These are phyloP conservation scores for Gomphus bonarii DNA, from an alignment of 1,284 basidiomycete species.

Conservation along the genomic window DNA sequence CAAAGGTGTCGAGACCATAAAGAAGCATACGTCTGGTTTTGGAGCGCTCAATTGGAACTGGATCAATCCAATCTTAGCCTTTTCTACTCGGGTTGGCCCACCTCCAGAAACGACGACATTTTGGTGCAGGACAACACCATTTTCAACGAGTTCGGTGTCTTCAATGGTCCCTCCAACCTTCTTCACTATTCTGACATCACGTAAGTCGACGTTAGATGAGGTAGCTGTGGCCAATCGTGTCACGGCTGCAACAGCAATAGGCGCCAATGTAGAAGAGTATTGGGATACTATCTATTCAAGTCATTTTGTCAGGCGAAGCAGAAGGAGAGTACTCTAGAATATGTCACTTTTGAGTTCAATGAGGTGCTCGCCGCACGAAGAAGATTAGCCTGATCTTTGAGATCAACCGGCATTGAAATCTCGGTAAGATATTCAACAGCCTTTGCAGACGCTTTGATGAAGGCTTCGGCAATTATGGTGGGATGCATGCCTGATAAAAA, in stretches of 20 bases:
- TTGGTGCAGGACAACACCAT: conserved; percentile 91
- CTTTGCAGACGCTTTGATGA: conserved; percentile 86
- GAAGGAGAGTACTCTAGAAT: conserved; percentile 4
- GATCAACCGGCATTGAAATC: conserved; percentile 87
- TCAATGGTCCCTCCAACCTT: conserved; percentile 99
- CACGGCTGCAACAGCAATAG: conserved; percentile 96
- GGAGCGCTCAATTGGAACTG: conserved; percentile 98
- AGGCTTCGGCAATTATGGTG: conserved; percentile 94
- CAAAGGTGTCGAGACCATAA: background rate
- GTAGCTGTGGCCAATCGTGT: conserved; percentile 79
- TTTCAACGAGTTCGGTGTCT: conserved; percentile 92
- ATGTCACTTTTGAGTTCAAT: conserved; percentile 84
- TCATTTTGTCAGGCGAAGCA: background rate
- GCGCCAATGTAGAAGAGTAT: conserved; percentile 94
- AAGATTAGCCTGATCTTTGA: conserved; percentile 81
- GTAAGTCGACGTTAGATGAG: conserved; percentile 90
- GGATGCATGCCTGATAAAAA: conserved; percentile 69
- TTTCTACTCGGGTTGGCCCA: conserved; percentile 93
- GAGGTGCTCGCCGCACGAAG: conserved; percentile 92
- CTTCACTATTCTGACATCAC: conserved; percentile 95
- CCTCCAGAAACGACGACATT: conserved; percentile 86
- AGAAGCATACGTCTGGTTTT: conserved; percentile 81
- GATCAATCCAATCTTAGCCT: conserved; percentile 97
- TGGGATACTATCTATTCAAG: conserved; percentile 85
- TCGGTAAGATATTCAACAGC: conserved; percentile 92